Percentiles rank a stretch among this genome's conserved stretches.
These are phyloP conservation scores for Seminavis robusta DNA, from an alignment of 108 stramenopile species.

Conservation along the genomic window DNA sequence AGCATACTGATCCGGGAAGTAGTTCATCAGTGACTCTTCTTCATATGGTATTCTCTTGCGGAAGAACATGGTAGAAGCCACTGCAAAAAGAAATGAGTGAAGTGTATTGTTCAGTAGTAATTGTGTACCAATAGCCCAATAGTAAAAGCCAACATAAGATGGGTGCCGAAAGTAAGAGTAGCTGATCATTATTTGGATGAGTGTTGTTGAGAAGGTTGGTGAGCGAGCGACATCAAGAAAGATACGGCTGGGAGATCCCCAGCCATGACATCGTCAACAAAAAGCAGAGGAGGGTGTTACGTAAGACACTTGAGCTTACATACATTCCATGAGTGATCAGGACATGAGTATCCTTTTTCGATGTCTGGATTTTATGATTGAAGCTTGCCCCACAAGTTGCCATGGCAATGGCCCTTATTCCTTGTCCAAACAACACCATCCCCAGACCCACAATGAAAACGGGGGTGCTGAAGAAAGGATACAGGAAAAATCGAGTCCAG, in stretches of 20 bases:
- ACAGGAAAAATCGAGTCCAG: constrained; percentile 57
- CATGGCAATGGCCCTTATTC: constrained; percentile 87
- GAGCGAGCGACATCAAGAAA: no score
- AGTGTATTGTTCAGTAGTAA: constrained; percentile 80
- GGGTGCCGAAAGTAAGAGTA: constrained; percentile 94
- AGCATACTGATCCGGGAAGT: constrained; percentile 83
- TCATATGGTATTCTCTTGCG: constrained; percentile 86
- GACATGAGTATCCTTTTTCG: constrained; percentile 78
- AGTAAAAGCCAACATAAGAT: constrained; percentile 95
- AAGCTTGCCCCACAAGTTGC: constrained; percentile 90
- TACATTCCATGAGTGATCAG: constrained; percentile 90
- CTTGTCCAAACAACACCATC: constrained; percentile 71
- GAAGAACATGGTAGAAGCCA: constrained; percentile 87
- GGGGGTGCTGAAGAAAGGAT: constrained; percentile 32
- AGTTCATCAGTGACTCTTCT: constrained; percentile 64
- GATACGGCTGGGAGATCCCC: no score
- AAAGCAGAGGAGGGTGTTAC: no score
- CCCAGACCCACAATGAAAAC: constrained; percentile 42
- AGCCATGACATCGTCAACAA: no score
- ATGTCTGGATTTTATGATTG: constrained; percentile 90
- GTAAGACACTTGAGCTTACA: no score
- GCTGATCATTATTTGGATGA: no score
- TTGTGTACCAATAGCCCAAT: constrained; percentile 92
- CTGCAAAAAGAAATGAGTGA: constrained; percentile 55
- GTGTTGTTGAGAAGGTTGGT: no score